A percentile compares a stretch with the other conserved stretches of the same genome.
These are phyloP conservation scores for Tothia fuscella DNA, from an alignment of 2,329 filamentous ascomycete genomes.

Conservation along the genomic window DNA sequence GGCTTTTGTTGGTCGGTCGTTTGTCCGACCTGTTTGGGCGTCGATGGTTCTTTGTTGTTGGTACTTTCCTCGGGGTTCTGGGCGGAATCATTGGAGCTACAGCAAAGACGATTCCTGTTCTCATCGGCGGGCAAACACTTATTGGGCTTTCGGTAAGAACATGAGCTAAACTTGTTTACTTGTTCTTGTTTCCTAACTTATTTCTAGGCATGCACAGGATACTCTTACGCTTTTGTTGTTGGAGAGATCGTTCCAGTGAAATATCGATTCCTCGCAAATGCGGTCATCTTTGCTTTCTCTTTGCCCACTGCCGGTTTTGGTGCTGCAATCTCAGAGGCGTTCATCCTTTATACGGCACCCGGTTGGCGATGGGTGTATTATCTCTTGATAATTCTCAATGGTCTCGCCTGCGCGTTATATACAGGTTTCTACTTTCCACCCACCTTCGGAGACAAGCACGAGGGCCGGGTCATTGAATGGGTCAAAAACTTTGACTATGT, in stretches of 20 bases:
- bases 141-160: conserved; percentile 12
- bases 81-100: conserved; percentile 11
- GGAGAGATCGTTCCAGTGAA: conserved; percentile 18
- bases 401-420: conserved; percentile 14
- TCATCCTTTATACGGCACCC: conserved; percentile 14
- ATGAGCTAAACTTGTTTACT: no score
- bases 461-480: conserved; percentile 15
- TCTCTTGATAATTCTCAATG: conserved; percentile 13
- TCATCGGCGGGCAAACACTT: conserved; percentile 14
- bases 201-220: conserved; percentile 7
- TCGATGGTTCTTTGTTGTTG: conserved; percentile 14
- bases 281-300: conserved; percentile 14
- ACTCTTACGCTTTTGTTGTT: conserved; percentile 15
- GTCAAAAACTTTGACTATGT: conserved; percentile 17
- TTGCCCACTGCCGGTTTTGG: conserved; percentile 14
- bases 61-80: conserved; percentile 5
- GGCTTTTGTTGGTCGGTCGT: conserved; percentile 16
- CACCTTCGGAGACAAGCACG: conserved; percentile 16
- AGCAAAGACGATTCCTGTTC: conserved; percentile 12
- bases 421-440: conserved; percentile 17
- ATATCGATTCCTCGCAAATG: conserved; percentile 15
- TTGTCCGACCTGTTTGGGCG: conserved; percentile 19
- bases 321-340: conserved; percentile 14
- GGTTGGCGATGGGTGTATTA: conserved; percentile 17
- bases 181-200: not conserved